Percentiles rank a stretch among this genome's conserved stretches.
phyloP scores from a whole-genome alignment of 257 asterid species.

The Craterostigma plantagineum region DNA sequence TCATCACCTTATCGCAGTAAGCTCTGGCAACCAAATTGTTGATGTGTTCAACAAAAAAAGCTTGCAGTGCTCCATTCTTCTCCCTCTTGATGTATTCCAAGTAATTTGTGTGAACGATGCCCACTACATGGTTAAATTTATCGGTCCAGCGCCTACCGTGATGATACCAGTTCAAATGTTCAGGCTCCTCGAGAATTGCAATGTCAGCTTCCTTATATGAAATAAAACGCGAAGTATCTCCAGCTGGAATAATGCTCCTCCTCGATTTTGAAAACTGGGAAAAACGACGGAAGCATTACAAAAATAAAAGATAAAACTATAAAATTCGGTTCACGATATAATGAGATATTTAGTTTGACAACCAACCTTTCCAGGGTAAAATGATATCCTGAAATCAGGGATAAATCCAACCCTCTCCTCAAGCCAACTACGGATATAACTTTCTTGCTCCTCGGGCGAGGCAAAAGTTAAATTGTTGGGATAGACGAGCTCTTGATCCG shows the following conservation, averaged over 20 bases:
- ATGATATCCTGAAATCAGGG: constrained; percentile 76
- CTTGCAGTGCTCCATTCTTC: constrained; percentile 91
- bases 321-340: background rate
- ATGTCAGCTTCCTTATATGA: constrained; percentile 90
- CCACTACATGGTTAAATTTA: constrained; percentile 95
- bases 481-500: constrained; percentile 94
- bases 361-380: constrained; percentile 94
- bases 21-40: constrained; percentile 91
- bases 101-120: constrained; percentile 94
- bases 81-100: constrained; percentile 98
- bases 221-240: constrained; percentile 82
- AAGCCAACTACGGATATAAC: constrained; percentile 81
- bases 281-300: background rate
- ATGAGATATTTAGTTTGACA: constrained; percentile 3
- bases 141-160: constrained; percentile 99
- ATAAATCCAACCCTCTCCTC: constrained; percentile 93
- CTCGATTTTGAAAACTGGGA: constrained; percentile 69
- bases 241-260: constrained; percentile 91
- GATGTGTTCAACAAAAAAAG: constrained; percentile 78
- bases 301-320: too few species aligned
- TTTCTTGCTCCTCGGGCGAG: constrained; percentile 92
- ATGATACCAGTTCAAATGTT: constrained; percentile 97
- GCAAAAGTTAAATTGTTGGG: constrained; percentile 69
- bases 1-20: constrained; percentile 86
- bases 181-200: constrained; percentile 97